Conservation (phyloP, 495 filamentous ascomycete genomes). For the Halenospora varia region DNA sequence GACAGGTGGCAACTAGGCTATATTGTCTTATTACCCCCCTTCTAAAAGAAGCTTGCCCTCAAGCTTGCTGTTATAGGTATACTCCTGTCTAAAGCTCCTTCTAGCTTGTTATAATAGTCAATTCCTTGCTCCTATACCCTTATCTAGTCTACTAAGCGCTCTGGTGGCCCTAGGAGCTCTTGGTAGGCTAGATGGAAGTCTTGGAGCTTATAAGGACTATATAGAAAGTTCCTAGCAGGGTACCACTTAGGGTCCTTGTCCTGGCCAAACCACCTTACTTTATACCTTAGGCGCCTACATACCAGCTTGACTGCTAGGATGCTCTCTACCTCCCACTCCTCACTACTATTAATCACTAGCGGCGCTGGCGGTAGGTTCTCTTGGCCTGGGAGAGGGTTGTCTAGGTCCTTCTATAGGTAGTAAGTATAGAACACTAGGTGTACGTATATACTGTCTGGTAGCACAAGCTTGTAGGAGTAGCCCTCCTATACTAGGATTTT, state of each 20-base stretch:
- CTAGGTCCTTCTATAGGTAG: not conserved
- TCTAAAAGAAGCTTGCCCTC: not conserved
- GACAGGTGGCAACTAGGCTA: too few species aligned
- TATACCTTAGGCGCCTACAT: not conserved
- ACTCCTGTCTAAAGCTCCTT: too few species aligned
- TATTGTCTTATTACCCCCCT: too few species aligned
- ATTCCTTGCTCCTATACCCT: not conserved
- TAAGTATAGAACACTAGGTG: not conserved
- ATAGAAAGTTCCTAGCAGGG: not conserved
- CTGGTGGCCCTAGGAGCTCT: not conserved
- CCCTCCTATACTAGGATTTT: not conserved
- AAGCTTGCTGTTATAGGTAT: not conserved
- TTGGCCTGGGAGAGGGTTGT: not conserved
- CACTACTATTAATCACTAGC: not conserved
- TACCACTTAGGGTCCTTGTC: not conserved
- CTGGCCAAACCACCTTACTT: not conserved
- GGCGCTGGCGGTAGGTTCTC: not conserved
- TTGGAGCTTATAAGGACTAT: not conserved
- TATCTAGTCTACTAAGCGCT: not conserved
- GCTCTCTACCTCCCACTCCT: not conserved
- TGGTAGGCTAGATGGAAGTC: not conserved
- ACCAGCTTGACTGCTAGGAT: not conserved
- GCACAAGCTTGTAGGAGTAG: not conserved
- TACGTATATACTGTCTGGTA: not conserved
- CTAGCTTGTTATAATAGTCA: not conserved